These are phyloP conservation scores for Fragosphaeria purpurea DNA, from an alignment of 2,329 filamentous ascomycete species.

Conservation along the genomic window DNA sequence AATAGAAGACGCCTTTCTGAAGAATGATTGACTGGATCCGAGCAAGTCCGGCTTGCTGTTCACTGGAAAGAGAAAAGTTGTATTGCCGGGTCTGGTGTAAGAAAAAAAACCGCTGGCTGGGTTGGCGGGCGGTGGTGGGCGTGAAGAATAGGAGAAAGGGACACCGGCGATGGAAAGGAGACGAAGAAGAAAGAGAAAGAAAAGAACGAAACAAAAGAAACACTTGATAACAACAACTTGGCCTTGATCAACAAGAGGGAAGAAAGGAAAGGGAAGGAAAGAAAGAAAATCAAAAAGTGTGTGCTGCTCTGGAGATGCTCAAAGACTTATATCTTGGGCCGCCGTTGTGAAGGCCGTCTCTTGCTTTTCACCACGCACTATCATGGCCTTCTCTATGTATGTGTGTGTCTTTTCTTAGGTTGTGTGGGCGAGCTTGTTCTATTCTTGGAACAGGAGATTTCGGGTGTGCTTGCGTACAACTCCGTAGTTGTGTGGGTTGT, in stretches of 20 bases:
- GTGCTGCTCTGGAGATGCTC: slow-evolving; percentile 22
- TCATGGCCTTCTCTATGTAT: background rate
- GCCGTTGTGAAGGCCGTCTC: slow-evolving; percentile 28
- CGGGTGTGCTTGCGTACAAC: too few relatives aligned
- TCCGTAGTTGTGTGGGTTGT: too few relatives aligned
- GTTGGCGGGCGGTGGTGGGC: background rate
- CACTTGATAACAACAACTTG: slow-evolving; percentile 13
- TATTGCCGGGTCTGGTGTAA: slow-evolving; percentile 13
- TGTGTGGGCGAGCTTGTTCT: slow-evolving; percentile 29
- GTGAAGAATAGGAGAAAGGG: background rate
- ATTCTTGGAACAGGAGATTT: slow-evolving; percentile 31
- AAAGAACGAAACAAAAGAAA: slow-evolving; percentile 5
- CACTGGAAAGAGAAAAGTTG: slow-evolving; percentile 21
- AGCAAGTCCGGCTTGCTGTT: slow-evolving; percentile 54
- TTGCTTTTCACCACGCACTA: background rate
- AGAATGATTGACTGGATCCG: slow-evolving; percentile 40
- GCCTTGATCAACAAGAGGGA: slow-evolving; percentile 29
- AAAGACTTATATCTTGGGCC: slow-evolving; percentile 50
- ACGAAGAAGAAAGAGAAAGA: background rate
- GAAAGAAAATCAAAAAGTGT: background rate
- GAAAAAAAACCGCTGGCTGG: background rate
- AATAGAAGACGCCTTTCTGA: background rate
- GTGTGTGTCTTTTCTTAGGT: background rate
- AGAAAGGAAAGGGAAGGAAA: slow-evolving; percentile 21
- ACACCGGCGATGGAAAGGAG: background rate